These are phyloP conservation scores for Suzukiozyma palmioleophila DNA, from an alignment of 1,139 yeast species.

Conservation along the genomic window DNA sequence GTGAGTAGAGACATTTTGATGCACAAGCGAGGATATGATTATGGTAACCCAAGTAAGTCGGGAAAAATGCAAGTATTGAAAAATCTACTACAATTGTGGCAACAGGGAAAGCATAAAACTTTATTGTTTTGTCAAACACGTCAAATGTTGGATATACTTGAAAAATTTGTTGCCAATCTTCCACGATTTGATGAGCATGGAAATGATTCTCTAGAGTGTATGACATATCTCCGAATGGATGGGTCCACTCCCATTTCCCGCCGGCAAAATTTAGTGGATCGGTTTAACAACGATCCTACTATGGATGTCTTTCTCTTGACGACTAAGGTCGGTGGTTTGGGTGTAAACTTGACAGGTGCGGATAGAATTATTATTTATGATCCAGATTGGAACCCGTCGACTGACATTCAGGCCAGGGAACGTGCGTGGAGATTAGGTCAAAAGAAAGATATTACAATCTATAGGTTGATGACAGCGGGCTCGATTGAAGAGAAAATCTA, in stretches of 20 bases:
- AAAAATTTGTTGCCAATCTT: slow-evolving; percentile 49
- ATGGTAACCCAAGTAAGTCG: slow-evolving; percentile 67
- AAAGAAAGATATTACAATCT: slow-evolving; percentile 87
- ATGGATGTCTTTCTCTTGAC: slow-evolving; percentile 74
- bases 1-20: slow-evolving; percentile 51
- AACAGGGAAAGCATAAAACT: slow-evolving; percentile 69
- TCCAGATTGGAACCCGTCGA: slow-evolving; percentile 99
- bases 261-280: slow-evolving; percentile 77
- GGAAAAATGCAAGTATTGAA: slow-evolving; percentile 91
- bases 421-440: slow-evolving; percentile 98
- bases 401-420: slow-evolving; percentile 95
- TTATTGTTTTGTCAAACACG: slow-evolving; percentile 85
- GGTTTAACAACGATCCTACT: slow-evolving; percentile 59
- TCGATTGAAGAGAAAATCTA: slow-evolving; percentile 95
- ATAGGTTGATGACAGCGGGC: slow-evolving; percentile 89
- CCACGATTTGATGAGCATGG: slow-evolving; percentile 20
- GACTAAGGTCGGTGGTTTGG: slow-evolving; percentile 94
- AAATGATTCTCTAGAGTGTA: slow-evolving; percentile 11
- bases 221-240: slow-evolving; percentile 80
- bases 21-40: slow-evolving; percentile 39
- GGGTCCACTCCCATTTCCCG: slow-evolving; percentile 80
- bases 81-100: slow-evolving; percentile 75
- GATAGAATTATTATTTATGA: slow-evolving; percentile 90
- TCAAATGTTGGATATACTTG: slow-evolving; percentile 89
- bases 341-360: slow-evolving; percentile 93